A percentile compares a stretch with the other conserved stretches of the same genome.
Evolutionary conservation across 2,329 filamentous ascomycete species (phyloP).

Genomic region (Sporothrix luriei): DNA sequence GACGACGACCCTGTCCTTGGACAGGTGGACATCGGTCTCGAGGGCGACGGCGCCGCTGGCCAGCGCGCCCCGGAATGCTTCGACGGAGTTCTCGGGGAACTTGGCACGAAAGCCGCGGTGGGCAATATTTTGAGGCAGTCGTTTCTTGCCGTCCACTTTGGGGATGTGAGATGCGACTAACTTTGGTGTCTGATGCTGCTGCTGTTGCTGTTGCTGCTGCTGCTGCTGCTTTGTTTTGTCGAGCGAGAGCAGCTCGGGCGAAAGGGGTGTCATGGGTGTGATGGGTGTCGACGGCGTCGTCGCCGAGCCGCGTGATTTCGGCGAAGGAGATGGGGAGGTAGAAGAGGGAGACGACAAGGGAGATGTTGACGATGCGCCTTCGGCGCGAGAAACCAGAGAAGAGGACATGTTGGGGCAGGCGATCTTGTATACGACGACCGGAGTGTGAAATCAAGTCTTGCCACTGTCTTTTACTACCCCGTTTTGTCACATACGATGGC

Average conservation of each 20-base stretch:
- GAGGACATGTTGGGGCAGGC: background rate
- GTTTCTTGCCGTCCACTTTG: background rate
- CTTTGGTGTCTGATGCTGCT: background rate
- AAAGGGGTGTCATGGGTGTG: constrained; percentile 4
- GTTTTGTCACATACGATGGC: too few species aligned
- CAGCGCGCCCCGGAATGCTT: constrained; percentile 46
- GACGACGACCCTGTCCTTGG: constrained; percentile 80
- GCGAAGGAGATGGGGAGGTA: background rate
- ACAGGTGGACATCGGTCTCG: constrained; percentile 86
- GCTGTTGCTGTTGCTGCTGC: background rate
- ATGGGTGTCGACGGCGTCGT: background rate
- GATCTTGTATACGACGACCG: background rate
- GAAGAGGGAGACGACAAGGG: background rate
- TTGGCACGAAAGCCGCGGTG: constrained; percentile 77
- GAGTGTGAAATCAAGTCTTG: background rate
- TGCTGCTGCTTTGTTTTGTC: constrained; percentile 1
- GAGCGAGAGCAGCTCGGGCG: background rate
- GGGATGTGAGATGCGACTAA: background rate
- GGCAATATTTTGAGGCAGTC: constrained; percentile 70
- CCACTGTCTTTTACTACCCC: too few species aligned
- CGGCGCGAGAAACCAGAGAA: background rate
- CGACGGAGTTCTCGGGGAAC: constrained; percentile 85
- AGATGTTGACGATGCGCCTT: constrained; percentile 1
- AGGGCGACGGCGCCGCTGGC: constrained; percentile 64
- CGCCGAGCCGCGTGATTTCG: background rate